Evolutionary conservation across 768 basidiomycete genomes (phyloP).

Genomic region (Suillus plorans): DNA sequence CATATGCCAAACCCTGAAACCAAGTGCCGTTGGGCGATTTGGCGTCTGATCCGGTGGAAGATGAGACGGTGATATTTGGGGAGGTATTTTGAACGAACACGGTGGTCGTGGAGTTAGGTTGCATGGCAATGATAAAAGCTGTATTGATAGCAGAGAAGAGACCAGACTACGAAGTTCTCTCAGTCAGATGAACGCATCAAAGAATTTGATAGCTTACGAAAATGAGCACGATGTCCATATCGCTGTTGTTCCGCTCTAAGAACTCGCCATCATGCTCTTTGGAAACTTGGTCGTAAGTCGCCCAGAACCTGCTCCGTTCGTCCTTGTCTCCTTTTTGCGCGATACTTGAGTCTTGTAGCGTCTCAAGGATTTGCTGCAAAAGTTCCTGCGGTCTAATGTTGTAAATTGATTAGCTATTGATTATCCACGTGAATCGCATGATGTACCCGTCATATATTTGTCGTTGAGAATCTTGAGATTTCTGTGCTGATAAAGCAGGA

Average conservation of each 20-base stretch:
- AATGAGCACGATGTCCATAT: slow-evolving; percentile 21
- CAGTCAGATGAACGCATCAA: background rate
- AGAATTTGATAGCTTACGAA: slow-evolving; percentile 17
- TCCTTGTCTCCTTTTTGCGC: slow-evolving; percentile 1
- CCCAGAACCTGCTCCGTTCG: slow-evolving; percentile 14
- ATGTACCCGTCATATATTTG: too few species aligned
- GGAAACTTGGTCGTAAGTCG: slow-evolving; percentile 13
- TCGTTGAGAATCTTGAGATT: too few species aligned
- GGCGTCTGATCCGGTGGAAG: background rate
- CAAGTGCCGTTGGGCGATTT: background rate
- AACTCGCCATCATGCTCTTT: slow-evolving; percentile 19
- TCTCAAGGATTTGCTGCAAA: background rate
- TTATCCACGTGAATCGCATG: too few species aligned
- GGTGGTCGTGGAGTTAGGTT: slow-evolving; percentile 2
- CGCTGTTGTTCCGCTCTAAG: slow-evolving; percentile 16
- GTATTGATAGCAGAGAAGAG: slow-evolving; percentile 7
- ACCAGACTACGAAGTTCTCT: slow-evolving; percentile 4
- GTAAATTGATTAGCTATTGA: background rate
- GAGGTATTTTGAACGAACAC: slow-evolving; percentile 5
- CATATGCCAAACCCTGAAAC: slow-evolving; percentile 18
- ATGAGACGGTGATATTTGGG: slow-evolving; percentile 5
- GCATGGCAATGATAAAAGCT: slow-evolving; percentile 6
- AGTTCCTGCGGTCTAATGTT: background rate
- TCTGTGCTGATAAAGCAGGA: too few species aligned
- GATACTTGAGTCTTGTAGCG: slow-evolving; percentile 1